Conservation (phyloP, 2,329 filamentous ascomycete species). For the Cercospora sp. region DNA sequence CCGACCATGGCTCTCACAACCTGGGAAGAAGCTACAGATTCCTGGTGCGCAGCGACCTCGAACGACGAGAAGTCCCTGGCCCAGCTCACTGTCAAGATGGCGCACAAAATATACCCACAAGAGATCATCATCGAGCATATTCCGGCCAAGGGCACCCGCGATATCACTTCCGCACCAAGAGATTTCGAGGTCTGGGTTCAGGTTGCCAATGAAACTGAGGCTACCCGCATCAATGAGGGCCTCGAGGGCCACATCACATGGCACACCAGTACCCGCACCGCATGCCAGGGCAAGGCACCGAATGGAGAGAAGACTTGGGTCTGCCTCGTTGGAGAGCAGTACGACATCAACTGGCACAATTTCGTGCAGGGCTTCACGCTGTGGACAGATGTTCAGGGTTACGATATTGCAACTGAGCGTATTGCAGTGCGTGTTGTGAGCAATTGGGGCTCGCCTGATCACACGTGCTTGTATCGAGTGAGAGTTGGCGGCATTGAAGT, state of each 20-base stretch:
- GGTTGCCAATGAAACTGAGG: slow-evolving; percentile 27
- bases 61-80: slow-evolving; percentile 54
- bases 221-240: slow-evolving; percentile 23
- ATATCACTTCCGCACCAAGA: slow-evolving; percentile 45
- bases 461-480: slow-evolving; percentile 51
- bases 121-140: slow-evolving; percentile 51
- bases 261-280: slow-evolving; percentile 17
- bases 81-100: slow-evolving; percentile 60
- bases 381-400: slow-evolving; percentile 28
- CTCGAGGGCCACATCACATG: slow-evolving; percentile 17
- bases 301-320: slow-evolving; percentile 35
- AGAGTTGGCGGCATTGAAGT: slow-evolving; percentile 44
- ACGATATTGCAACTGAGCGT: slow-evolving; percentile 37
- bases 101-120: slow-evolving; percentile 41
- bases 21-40: slow-evolving; percentile 81
- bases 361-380: slow-evolving; percentile 46
- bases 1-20: slow-evolving; percentile 56
- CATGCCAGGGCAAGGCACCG: slow-evolving; percentile 22
- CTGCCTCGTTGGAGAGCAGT: slow-evolving; percentile 45
- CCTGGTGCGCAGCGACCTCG: slow-evolving; percentile 71
- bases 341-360: slow-evolving; percentile 45
- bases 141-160: slow-evolving; percentile 41
- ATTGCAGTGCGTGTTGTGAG: slow-evolving; percentile 43
- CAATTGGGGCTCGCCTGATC: slow-evolving; percentile 47
- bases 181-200: slow-evolving; percentile 50